These are phyloP conservation scores for Lentinus tigrinus DNA, from an alignment of 768 basidiomycete species.

Conservation along the genomic window DNA sequence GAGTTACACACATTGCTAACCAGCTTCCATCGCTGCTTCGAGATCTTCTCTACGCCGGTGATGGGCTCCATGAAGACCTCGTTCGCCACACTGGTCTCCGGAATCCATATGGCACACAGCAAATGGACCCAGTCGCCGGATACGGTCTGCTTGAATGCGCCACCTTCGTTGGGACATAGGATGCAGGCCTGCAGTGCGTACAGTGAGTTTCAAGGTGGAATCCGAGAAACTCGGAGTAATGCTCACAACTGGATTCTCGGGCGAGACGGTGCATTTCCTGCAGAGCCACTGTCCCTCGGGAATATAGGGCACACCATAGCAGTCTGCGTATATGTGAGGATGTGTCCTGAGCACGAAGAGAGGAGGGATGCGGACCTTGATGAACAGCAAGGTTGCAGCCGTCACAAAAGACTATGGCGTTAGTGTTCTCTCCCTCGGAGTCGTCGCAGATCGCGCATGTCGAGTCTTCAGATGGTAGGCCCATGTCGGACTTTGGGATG, in stretches of 20 bases:
- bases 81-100: conserved; percentile 90
- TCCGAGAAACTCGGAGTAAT: background rate
- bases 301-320: conserved; percentile 98
- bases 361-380: conserved; percentile 64
- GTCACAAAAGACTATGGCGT: conserved; percentile 99
- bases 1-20: conserved; percentile 44
- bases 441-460: conserved; percentile 98
- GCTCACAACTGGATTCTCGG: conserved; percentile 91
- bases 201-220: background rate
- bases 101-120: conserved; percentile 96
- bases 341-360: background rate
- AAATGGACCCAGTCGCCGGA: conserved; percentile 95
- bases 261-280: conserved; percentile 96
- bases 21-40: conserved; percentile 91
- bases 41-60: conserved; percentile 82
- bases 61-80: conserved; percentile 99
- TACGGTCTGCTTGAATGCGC: conserved; percentile 96
- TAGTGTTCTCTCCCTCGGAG: conserved; percentile 97
- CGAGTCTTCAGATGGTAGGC: conserved; percentile 91
- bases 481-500: conserved; percentile 85
- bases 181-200: conserved; percentile 67
- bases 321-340: conserved; percentile 55
- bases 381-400: conserved; percentile 99
- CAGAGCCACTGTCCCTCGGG: conserved; percentile 99
- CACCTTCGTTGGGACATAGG: conserved; percentile 95